phyloP scores from a whole-genome alignment of 129 eudicot species.

The Pseudognaphalium luteoalbum region DNA sequence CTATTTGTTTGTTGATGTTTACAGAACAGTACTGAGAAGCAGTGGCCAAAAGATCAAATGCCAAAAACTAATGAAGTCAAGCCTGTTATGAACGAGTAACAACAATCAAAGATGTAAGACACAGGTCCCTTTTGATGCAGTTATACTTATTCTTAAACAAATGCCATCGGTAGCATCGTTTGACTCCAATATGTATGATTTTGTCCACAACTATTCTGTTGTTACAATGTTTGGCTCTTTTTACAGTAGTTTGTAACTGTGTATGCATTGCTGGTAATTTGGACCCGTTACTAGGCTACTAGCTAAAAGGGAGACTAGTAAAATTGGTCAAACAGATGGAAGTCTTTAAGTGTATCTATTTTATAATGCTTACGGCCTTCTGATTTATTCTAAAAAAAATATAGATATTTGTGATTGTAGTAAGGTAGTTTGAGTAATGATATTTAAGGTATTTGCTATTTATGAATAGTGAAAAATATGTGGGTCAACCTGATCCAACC shows the following conservation, averaged over 20 bases:
- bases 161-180: neutral
- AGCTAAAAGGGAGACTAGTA: neutral
- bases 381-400: too few species aligned
- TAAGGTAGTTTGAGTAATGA: too few species aligned
- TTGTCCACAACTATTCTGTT: neutral
- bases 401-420: too few species aligned
- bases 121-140: too few species aligned
- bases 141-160: neutral
- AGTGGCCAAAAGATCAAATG: slow-evolving; percentile 76
- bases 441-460: neutral
- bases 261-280: neutral
- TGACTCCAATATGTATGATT: neutral
- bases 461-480: neutral
- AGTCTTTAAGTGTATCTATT: too few species aligned
- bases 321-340: too few species aligned
- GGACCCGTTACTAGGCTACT: neutral
- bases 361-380: too few species aligned
- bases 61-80: slow-evolving; percentile 85
- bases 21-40: slow-evolving; percentile 49
- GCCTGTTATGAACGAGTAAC: slow-evolving; percentile 80
- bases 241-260: neutral
- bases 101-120: slow-evolving; percentile 14
- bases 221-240: neutral
- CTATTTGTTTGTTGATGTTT: neutral
- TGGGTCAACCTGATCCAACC: neutral